A percentile compares a stretch with the other conserved stretches of the same genome.
Evolutionary conservation across 495 filamentous ascomycete genomes (phyloP).

Genomic region (Beverwykella pulmonaria): DNA sequence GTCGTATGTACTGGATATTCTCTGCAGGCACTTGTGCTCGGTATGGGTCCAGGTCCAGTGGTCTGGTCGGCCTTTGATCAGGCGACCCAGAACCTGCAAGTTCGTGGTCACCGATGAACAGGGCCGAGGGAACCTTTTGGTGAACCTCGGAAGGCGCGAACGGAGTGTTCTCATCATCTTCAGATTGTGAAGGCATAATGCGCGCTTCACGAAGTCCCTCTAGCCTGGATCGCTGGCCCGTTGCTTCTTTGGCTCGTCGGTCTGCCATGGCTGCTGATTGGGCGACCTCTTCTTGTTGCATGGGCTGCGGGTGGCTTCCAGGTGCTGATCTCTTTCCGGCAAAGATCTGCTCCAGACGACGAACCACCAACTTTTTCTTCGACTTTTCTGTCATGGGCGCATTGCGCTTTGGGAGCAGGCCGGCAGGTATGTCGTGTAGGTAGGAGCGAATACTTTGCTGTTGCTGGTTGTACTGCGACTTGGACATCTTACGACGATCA

Average conservation of each 20-base stretch:
- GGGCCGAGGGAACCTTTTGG: not conserved
- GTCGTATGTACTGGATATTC: conserved; percentile 74
- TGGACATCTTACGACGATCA: conserved; percentile 18
- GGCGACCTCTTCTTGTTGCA: conserved; percentile 60
- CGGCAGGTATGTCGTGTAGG: conserved; percentile 63
- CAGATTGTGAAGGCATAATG: conserved; percentile 43
- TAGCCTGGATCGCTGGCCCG: conserved; percentile 34
- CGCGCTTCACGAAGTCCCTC: conserved; percentile 56
- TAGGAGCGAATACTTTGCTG: conserved; percentile 62
- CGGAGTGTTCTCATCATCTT: conserved; percentile 25
- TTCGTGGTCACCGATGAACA: conserved; percentile 18
- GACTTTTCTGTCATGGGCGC: conserved; percentile 63
- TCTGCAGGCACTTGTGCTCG: conserved; percentile 67
- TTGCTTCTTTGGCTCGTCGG: conserved; percentile 44
- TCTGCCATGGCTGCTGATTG: conserved; percentile 54
- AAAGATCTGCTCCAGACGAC: conserved; percentile 73
- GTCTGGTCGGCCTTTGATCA: conserved; percentile 72
- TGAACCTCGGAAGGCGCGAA: not conserved
- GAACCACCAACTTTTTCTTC: conserved; percentile 72
- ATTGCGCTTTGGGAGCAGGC: conserved; percentile 56
- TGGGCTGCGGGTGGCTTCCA: conserved; percentile 49
- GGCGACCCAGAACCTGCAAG: conserved; percentile 27
- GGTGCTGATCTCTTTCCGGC: conserved; percentile 63
- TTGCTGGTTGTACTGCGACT: conserved; percentile 43
- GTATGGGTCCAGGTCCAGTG: conserved; percentile 70